These are phyloP conservation scores for Morella rubra DNA, from an alignment of 306 rosid species.

Conservation along the genomic window DNA sequence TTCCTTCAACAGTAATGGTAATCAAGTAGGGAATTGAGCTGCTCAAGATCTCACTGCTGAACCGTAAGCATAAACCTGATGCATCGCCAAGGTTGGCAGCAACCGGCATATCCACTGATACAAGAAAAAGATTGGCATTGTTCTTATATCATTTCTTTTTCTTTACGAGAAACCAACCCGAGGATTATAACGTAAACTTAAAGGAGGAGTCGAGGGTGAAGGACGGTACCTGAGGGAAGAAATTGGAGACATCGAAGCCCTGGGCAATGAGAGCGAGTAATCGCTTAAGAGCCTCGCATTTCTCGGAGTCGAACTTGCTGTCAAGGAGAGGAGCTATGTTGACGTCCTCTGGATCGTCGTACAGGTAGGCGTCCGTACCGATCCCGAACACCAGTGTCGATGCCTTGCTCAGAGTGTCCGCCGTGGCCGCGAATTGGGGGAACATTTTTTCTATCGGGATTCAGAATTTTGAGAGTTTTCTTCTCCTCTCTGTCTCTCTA, in stretches of 20 bases:
- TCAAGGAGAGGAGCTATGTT: slow-evolving; percentile 80
- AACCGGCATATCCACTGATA: slow-evolving; percentile 83
- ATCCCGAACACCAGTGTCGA: slow-evolving; percentile 88
- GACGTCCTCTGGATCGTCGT: slow-evolving; percentile 96
- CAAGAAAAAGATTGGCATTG: slow-evolving; percentile 72
- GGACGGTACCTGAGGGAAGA: slow-evolving; percentile 79
- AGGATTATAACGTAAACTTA: neutral
- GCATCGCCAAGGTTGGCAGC: slow-evolving; percentile 74
- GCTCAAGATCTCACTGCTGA: slow-evolving; percentile 79
- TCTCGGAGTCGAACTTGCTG: slow-evolving; percentile 93
- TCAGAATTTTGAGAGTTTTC: neutral
- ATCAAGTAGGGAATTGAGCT: slow-evolving; percentile 74
- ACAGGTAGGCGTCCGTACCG: slow-evolving; percentile 99
- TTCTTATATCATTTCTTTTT: neutral
- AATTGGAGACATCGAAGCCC: slow-evolving; percentile 90
- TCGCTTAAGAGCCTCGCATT: slow-evolving; percentile 95
- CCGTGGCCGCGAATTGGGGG: slow-evolving; percentile 84
- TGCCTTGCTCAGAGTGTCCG: slow-evolving; percentile 92
- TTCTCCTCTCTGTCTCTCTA: neutral
- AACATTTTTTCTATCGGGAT: slow-evolving; percentile 54
- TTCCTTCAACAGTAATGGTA: slow-evolving; percentile 73
- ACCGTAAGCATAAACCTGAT: slow-evolving; percentile 85
- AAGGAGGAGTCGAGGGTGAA: neutral
- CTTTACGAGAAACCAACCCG: slow-evolving; percentile 9
- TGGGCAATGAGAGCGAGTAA: slow-evolving; percentile 95